Base-by-base conservation (phyloP, 495 filamentous ascomycete genomes). In the Penicillium flavigenum region DNA sequence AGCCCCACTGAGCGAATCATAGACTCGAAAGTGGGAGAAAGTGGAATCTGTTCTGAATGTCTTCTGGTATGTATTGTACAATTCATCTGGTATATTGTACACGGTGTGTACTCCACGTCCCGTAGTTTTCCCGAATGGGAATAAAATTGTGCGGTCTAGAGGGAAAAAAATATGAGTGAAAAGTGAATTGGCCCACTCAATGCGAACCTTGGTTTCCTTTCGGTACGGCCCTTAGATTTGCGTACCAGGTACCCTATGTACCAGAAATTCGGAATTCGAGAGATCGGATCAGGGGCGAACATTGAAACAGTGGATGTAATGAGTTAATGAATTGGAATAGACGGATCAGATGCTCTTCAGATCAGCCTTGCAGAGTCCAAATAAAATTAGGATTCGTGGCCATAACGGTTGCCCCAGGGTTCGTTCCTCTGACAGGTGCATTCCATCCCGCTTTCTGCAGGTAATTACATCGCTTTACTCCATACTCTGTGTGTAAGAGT, bases 391-490 rank as follows among this genome's bases (percentile, higher is more conserved):
- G 47, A 62, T 48, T 48, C 51, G 58, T 47, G 63, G 66, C 59
- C 63, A 65, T 12, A 66, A 66, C 66, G 66, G 66, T 54, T 45
- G 66, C 66, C 66, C 66, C 66, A 68, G 63, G 56, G 66, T 68
- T 68, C 66, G 61, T 68, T 53, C 16, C 38, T 53, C 59, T 62
- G 63, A 64, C 65, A 65, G 57, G 48, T 63, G 59, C 47, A 57
- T 51, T 64, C 44, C 47, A 55, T 48, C 36, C 46, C 51, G 51
- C 53, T 47, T 54, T 26, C 54, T 63, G 59, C 59, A 57, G 53
- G 65, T 63, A 65, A 58, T 57, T 45, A 44, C 22, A 11, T 26
- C 22, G 36, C 6, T 47, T 57, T 32, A 58, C 39, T 41, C 14
- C 36, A 34, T 42, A 57, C 27, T 41, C n/a, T 39, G 48, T 62